Evolutionary conservation across 768 basidiomycete genomes (phyloP), one percentile per base, ranked within the genome.

Genomic region (Hericium rajendrae): DNA sequence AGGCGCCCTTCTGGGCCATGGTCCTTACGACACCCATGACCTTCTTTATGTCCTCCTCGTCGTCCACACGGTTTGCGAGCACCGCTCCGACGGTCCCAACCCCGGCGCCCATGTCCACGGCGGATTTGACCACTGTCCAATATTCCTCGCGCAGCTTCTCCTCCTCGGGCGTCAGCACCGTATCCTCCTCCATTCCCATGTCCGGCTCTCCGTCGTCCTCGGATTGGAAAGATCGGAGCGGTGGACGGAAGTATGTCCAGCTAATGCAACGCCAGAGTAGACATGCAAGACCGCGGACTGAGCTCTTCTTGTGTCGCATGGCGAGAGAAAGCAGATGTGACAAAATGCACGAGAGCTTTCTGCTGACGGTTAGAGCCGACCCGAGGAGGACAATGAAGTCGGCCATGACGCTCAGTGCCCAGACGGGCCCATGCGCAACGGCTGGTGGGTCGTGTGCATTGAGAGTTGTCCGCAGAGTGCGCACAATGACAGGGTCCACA

Each of bases 361-460:
- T 55, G 55, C 80, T 73, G 39, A 73, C 72, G 58, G 70, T 80
- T 22, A 86, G 70, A 3, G 71, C 71, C 2, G 84, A 76, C 1
- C 85, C 80, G 2, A 88, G 74, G n/a, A 91, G 72, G 40, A 85
- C 81, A 49, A 88, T 74, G 53, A 91, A 70, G 59, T 76, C 75
- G 0, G 84, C 81, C 2, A 90, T 71, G 37, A 89, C 84, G 58
- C 78, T 79, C 54, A 88, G 72, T 4, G 79, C 84, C 90, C 90
- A 91, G 1, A 86, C 82, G 9, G 90, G 88, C 1, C 88, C 87
- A 64, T 89, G 84, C 1, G 87, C 85, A 8, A 78, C 78, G 59
- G 84, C 78, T 6, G 70, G 67, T 2, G 83, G 83, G 6, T 86
- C 83, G 3, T 72, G 68, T 1, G 78, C 73, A 15, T 69, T 69